These are phyloP conservation scores for Aspergillus clavatus DNA, from an alignment of 2,329 filamentous ascomycete species.

Conservation along the genomic window DNA sequence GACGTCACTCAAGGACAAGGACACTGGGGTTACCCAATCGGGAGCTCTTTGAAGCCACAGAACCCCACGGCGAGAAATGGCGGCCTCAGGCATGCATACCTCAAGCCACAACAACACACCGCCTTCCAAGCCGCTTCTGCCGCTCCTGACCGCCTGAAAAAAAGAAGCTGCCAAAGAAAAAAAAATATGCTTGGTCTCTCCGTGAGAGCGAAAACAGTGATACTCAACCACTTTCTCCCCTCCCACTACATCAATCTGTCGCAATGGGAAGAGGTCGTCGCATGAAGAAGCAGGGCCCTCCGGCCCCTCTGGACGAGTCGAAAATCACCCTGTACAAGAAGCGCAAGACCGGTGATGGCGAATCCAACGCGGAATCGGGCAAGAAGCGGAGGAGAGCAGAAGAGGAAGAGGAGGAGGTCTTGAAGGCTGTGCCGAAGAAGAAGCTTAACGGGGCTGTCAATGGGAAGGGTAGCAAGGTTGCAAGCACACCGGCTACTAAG, in stretches of 20 bases:
- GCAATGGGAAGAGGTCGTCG: constrained; percentile 85
- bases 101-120: no score
- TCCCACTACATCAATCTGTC: constrained; percentile 17
- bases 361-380: constrained; percentile 48
- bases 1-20: no score
- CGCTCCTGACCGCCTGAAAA: constrained; percentile 21
- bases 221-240: constrained; percentile 8
- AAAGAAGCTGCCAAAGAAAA: constrained; percentile 20
- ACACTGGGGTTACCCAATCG: constrained; percentile 18
- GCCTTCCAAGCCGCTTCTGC: constrained; percentile 22
- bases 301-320: constrained; percentile 71
- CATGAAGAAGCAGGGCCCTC: constrained; percentile 92
- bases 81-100: constrained; percentile 1
- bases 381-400: constrained; percentile 61
- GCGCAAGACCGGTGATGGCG: constrained; percentile 72
- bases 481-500: constrained; percentile 26
- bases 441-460: constrained; percentile 34
- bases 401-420: constrained; percentile 41
- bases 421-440: constrained; percentile 38
- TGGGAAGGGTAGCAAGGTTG: constrained; percentile 29
- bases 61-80: neutral
- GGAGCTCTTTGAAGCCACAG: constrained; percentile 11
- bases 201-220: constrained; percentile 13
- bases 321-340: constrained; percentile 62
- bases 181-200: constrained; percentile 26